A percentile compares a stretch with the other conserved stretches of the same genome.
Evolutionary conservation across 768 basidiomycete genomes (phyloP).

Genomic region (Paxillus ammoniavirescens): DNA sequence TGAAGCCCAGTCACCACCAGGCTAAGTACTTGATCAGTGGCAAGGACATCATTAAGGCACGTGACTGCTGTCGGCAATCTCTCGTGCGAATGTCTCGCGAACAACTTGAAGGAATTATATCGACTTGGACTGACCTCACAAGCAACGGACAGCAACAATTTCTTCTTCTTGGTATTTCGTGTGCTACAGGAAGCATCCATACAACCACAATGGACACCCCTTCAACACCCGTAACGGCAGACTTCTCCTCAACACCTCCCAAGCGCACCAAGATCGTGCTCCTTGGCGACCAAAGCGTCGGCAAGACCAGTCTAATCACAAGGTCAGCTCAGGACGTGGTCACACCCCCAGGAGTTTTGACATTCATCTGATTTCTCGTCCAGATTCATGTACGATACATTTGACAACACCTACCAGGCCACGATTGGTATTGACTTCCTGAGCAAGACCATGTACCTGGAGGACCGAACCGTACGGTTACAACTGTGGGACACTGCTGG

Average conservation of each 20-base stretch:
- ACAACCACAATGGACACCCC: slow-evolving; percentile 45
- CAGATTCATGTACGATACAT: slow-evolving; percentile 99
- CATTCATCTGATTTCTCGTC: not conserved
- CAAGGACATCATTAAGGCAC: no score
- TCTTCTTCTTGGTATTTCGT: not conserved
- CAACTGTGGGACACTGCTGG: slow-evolving; percentile 99
- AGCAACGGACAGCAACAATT: not conserved
- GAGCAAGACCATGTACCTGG: slow-evolving; percentile 99
- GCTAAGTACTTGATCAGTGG: no score
- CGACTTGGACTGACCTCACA: slow-evolving; percentile 11
- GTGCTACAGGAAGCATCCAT: not conserved
- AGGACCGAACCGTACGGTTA: slow-evolving; percentile 95
- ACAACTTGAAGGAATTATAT: slow-evolving; percentile 5
- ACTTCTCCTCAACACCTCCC: slow-evolving; percentile 85
- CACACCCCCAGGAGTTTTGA: not conserved
- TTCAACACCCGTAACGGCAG: slow-evolving; percentile 69
- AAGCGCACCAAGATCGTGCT: slow-evolving; percentile 97
- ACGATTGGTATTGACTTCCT: slow-evolving; percentile 99
- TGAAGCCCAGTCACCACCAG: no score
- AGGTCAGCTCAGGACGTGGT: slow-evolving; percentile 50
- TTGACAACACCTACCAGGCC: slow-evolving; percentile 98
- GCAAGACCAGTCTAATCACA: slow-evolving; percentile 98
- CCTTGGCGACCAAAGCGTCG: slow-evolving; percentile 95
- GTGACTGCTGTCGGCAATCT: no score
- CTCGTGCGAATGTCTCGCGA: not conserved